phyloP scores from a whole-genome alignment of 73 alveolate genomes.

The Blepharisma japonicum region DNA sequence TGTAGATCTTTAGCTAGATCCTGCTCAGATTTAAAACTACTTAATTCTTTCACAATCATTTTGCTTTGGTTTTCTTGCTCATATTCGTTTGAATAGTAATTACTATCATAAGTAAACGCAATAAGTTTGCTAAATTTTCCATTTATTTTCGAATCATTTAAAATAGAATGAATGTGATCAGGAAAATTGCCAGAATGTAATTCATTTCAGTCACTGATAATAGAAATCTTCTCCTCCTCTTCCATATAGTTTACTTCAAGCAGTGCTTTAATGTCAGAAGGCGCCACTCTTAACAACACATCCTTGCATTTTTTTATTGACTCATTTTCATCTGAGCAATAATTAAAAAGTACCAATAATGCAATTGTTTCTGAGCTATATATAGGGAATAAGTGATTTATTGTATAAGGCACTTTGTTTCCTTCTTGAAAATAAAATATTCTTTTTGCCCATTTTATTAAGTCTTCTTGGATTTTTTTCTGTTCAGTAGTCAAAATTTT shows the following conservation, averaged over 20 bases:
- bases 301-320: background rate
- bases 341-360: background rate
- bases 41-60: background rate
- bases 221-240: background rate
- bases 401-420: background rate
- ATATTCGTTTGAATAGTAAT: background rate
- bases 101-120: background rate
- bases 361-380: conserved; percentile 1
- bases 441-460: background rate
- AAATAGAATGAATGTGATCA: background rate
- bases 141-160: background rate
- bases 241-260: background rate
- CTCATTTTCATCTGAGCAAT: background rate
- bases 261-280: background rate
- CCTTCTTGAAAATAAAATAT: background rate
- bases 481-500: background rate
- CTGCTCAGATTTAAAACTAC: conserved; percentile 17
- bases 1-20: background rate
- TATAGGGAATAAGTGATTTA: background rate
- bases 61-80: background rate
- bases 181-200: background rate
- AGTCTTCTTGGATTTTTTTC: background rate
- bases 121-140: background rate
- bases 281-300: background rate
- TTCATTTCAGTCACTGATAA: background rate